Evolutionary conservation across 208 protist genomes (phyloP).

Genomic region (Acanthamoeba triangularis): DNA sequence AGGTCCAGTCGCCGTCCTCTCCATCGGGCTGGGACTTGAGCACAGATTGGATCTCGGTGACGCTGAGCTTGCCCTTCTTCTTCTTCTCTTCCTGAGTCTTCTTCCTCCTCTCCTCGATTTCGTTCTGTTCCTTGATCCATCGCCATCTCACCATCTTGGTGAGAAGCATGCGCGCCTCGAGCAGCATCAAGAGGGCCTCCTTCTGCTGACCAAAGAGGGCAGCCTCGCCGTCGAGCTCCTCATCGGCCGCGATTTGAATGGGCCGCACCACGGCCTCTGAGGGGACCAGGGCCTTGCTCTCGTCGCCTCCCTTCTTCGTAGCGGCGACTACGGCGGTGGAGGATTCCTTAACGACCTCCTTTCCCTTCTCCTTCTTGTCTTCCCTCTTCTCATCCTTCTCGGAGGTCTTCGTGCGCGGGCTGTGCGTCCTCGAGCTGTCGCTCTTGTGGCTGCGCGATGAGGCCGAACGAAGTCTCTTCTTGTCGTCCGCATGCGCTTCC

Average conservation of each 20-base stretch:
- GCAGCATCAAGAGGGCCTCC: conserved; percentile 81
- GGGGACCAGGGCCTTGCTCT: background rate
- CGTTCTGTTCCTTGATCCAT: conserved; percentile 83
- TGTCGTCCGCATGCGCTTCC: background rate
- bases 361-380: conserved; percentile 34
- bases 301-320: conserved; percentile 36
- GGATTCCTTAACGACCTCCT: conserved; percentile 57
- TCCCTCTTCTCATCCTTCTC: conserved; percentile 28
- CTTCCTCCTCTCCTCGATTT: conserved; percentile 73
- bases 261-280: conserved; percentile 75
- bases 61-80: conserved; percentile 80
- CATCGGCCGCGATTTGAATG: conserved; percentile 63
- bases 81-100: conserved; percentile 68
- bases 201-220: conserved; percentile 80
- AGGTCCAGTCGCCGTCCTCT: conserved; percentile 83
- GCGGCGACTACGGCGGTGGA: background rate
- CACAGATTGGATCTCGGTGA: conserved; percentile 83
- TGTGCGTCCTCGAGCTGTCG: background rate
- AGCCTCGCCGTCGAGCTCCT: conserved; percentile 79
- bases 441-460: conserved; percentile 30
- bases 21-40: conserved; percentile 81
- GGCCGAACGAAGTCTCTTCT: conserved; percentile 22
- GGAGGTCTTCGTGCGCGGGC: background rate
- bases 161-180: conserved; percentile 82
- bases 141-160: conserved; percentile 83